A percentile compares a stretch with the other conserved stretches of the same genome.
Conservation (phyloP, 108 stramenopile species). For the Aurantiochytrium sp. region DNA sequence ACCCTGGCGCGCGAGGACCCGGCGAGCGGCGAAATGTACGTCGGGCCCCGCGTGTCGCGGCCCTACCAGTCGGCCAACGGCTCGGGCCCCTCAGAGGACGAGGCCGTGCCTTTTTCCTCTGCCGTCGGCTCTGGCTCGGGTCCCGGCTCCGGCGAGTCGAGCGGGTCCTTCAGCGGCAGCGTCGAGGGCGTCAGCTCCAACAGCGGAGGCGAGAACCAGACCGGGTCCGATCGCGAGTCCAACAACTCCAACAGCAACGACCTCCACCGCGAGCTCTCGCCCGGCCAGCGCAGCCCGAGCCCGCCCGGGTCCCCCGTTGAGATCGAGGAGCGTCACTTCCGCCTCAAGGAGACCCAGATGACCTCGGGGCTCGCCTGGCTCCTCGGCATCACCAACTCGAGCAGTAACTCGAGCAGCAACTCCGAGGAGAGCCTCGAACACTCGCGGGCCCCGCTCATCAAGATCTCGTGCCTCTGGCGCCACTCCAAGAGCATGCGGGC, state of each 20-base stretch:
- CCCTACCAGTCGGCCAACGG: neutral
- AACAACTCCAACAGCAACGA: neutral
- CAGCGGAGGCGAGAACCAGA: neutral
- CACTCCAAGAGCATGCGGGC: neutral
- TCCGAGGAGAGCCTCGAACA: neutral
- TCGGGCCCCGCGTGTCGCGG: neutral
- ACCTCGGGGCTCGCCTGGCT: neutral
- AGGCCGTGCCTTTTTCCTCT: neutral
- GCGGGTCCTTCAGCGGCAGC: neutral
- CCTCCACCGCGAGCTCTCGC: neutral
- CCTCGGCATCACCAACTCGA: neutral
- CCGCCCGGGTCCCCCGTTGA: neutral
- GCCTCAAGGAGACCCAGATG: neutral
- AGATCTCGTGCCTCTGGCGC: neutral
- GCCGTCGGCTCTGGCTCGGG: neutral
- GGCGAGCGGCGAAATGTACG: neutral
- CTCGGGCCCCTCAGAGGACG: neutral
- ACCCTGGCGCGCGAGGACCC: neutral
- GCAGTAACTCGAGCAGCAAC: neutral
- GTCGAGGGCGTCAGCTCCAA: neutral
- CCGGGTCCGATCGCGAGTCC: neutral
- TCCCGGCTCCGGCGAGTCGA: neutral
- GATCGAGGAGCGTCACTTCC: neutral
- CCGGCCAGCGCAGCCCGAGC: neutral
- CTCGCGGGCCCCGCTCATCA: neutral